A percentile compares a stretch with the other conserved stretches of the same genome.
Evolutionary conservation across 345 rosid genomes (phyloP).

Genomic region (Syzygium jambos): DNA sequence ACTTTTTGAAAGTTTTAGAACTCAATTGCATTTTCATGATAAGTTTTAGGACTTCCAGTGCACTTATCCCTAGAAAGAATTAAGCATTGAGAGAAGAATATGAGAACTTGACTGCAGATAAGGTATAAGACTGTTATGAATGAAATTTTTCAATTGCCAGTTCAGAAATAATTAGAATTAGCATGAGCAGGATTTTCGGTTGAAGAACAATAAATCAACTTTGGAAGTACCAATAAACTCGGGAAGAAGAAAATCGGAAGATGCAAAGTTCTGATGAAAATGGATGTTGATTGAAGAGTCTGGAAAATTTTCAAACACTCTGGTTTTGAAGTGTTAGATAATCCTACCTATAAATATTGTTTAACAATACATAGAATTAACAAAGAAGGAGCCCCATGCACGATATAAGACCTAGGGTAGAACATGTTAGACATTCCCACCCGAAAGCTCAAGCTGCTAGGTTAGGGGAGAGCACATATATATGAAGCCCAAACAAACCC

Average conservation of each 20-base stretch:
- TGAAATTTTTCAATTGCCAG: not conserved
- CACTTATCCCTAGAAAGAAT: not conserved
- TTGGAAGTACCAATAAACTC: not conserved
- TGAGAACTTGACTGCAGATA: not conserved
- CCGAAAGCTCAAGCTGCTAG: not conserved
- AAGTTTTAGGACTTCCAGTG: too few relatives aligned
- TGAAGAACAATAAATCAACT: not conserved
- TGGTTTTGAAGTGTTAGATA: not conserved
- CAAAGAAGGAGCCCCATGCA: not conserved
- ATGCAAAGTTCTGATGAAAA: not conserved
- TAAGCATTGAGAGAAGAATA: not conserved
- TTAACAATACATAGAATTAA: not conserved
- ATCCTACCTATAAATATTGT: not conserved
- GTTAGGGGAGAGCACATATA: not conserved
- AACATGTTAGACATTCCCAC: not conserved
- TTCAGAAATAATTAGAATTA: not conserved
- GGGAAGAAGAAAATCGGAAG: not conserved
- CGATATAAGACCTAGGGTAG: not conserved
- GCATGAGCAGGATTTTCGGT: not conserved
- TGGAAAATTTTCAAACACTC: not conserved
- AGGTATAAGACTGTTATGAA: not conserved
- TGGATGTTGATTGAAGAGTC: not conserved
- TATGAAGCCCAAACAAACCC: not conserved
- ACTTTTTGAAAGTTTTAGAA: too few relatives aligned
- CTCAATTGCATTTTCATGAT: too few relatives aligned